Percentiles rank a stretch among this genome's conserved stretches.
Evolutionary conservation across 2,329 filamentous ascomycete genomes (phyloP).

Genomic region (Thermoascus crustaceus): DNA sequence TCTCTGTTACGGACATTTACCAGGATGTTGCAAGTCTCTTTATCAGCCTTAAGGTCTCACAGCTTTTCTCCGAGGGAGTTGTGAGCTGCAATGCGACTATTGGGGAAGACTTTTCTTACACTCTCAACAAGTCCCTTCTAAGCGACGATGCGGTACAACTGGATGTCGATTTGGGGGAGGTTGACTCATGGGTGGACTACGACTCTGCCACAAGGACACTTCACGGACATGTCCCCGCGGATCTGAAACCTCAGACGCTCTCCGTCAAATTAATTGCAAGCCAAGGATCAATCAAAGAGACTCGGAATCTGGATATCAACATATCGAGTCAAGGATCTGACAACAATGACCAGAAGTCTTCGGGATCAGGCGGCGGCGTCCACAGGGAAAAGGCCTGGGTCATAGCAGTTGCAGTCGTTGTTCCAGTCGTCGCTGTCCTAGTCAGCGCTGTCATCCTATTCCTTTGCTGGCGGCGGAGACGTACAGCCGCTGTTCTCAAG

Average conservation of each 20-base stretch:
- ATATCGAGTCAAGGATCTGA: conserved; percentile 16
- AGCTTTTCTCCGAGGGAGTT: conserved; percentile 38
- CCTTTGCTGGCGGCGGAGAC: conserved; percentile 28
- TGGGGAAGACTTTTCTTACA: conserved; percentile 43
- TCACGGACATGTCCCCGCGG: conserved; percentile 41
- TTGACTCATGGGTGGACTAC: conserved; percentile 44
- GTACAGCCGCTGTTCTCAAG: conserved; percentile 15
- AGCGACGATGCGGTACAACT: conserved; percentile 33
- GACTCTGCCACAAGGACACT: conserved; percentile 38
- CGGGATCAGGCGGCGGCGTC: conserved; percentile 9
- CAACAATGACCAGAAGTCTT: conserved; percentile 14
- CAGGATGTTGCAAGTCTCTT: conserved; percentile 52
- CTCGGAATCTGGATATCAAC: conserved; percentile 38
- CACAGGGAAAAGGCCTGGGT: conserved; percentile 27
- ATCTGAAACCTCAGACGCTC: conserved; percentile 30
- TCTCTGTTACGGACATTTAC: conserved; percentile 53
- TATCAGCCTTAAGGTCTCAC: conserved; percentile 39
- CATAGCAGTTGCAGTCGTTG: conserved; percentile 29
- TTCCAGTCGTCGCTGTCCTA: conserved; percentile 26
- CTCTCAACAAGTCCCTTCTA: conserved; percentile 38
- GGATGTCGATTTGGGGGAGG: conserved; percentile 35
- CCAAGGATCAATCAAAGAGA: conserved; percentile 31
- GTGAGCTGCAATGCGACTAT: conserved; percentile 40
- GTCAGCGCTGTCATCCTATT: conserved; percentile 21
- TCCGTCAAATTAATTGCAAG: conserved; percentile 38